Conservation (phyloP, 768 basidiomycete genomes). For the Boletus fagicola region DNA sequence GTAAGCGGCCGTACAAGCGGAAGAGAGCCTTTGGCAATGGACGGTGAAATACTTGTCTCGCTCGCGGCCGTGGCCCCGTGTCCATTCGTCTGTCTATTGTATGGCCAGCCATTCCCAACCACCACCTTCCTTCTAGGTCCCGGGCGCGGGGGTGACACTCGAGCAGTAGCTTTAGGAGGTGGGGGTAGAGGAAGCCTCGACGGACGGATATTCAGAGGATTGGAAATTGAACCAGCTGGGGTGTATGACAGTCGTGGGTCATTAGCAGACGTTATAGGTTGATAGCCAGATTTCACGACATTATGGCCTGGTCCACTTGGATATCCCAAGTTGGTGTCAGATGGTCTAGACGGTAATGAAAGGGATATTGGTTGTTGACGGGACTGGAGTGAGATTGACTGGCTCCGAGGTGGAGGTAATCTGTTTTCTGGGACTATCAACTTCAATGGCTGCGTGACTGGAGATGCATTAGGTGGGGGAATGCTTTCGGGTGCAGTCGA, state of each 20-base stretch:
- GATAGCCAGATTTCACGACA: constrained; percentile 24
- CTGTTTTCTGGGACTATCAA: constrained; percentile 14
- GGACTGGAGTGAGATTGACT: constrained; percentile 14
- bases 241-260: constrained; percentile 38
- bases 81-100: constrained; percentile 30
- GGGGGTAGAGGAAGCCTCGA: constrained; percentile 31
- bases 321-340: constrained; percentile 13
- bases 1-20: constrained; percentile 22
- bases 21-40: constrained; percentile 10
- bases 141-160: constrained; percentile 11
- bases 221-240: constrained; percentile 43
- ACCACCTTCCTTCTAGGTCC: constrained; percentile 30
- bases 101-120: constrained; percentile 52
- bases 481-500: constrained; percentile 9
- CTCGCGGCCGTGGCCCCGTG: constrained; percentile 9
- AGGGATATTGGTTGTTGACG: constrained; percentile 6
- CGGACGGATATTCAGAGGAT: constrained; percentile 56
- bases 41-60: constrained; percentile 17
- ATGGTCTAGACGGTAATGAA: constrained; percentile 20
- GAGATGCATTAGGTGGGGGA: constrained; percentile 15
- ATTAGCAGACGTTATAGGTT: constrained; percentile 28
- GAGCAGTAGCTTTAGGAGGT: constrained; percentile 9
- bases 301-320: constrained; percentile 17
- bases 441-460: constrained; percentile 10
- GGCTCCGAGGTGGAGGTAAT: constrained; percentile 2